These are phyloP conservation scores for Lentinula sp. DNA, from an alignment of 768 basidiomycete genomes.

Conservation along the genomic window DNA sequence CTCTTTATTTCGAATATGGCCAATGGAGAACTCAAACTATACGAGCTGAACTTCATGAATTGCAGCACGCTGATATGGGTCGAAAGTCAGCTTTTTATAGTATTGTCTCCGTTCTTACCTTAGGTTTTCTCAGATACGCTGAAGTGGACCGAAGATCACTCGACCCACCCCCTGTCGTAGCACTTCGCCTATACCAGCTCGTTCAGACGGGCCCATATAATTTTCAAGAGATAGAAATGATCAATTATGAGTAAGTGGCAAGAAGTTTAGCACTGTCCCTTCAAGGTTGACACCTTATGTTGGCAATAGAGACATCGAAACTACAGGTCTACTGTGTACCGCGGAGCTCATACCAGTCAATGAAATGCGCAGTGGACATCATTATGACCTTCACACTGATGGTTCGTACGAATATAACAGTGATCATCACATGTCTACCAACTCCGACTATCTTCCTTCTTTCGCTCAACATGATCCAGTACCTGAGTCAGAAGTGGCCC, in stretches of 20 bases:
- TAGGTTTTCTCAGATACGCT: constrained; percentile 36
- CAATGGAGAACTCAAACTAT: constrained; percentile 54
- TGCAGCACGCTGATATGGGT: constrained; percentile 60
- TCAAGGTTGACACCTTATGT: neutral
- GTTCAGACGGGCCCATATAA: constrained; percentile 33
- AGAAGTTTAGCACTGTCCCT: neutral
- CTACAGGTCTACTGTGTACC: constrained; percentile 69
- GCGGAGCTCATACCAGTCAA: constrained; percentile 70
- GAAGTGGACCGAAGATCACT: constrained; percentile 58
- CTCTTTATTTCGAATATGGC: constrained; percentile 48
- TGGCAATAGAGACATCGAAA: constrained; percentile 44
- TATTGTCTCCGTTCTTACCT: neutral
- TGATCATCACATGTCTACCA: neutral
- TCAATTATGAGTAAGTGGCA: constrained; percentile 35
- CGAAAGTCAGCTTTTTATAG: constrained; percentile 41
- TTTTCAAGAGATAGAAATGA: constrained; percentile 18
- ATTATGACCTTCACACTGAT: neutral
- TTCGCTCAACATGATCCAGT: neutral
- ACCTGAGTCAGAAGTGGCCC: neutral
- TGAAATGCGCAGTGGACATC: constrained; percentile 1
- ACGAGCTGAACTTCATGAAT: constrained; percentile 47
- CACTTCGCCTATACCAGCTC: constrained; percentile 37
- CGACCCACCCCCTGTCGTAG: constrained; percentile 61
- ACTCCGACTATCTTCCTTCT: neutral
- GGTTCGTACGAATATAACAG: neutral